A percentile compares a stretch with the other conserved stretches of the same genome.
phyloP scores from a whole-genome alignment of 1,139 yeast genomes.

The Candida sp. region DNA sequence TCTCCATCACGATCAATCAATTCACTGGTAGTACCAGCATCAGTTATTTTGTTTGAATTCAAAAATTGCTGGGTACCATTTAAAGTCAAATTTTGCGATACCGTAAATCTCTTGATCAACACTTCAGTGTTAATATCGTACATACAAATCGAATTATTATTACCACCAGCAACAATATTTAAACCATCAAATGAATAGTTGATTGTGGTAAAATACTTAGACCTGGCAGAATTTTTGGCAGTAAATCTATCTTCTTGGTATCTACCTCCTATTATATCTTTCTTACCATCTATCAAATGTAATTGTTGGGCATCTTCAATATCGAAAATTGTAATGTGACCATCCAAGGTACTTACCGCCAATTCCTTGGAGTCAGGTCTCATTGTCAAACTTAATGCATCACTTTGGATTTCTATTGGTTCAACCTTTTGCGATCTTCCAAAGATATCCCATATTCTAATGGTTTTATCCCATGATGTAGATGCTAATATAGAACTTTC shows the following conservation, averaged over 20 bases:
- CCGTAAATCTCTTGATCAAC: conserved; percentile 72
- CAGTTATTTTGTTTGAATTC: conserved; percentile 81
- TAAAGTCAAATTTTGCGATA: conserved; percentile 84
- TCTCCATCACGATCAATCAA: conserved; percentile 85
- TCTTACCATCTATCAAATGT: conserved; percentile 81
- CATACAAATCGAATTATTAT: conserved; percentile 84
- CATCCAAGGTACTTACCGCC: conserved; percentile 87
- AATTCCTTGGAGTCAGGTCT: conserved; percentile 92
- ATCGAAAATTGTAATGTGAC: conserved; percentile 82
- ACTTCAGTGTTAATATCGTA: conserved; percentile 91
- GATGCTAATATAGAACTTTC: conserved; percentile 76
- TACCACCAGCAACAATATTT: conserved; percentile 88
- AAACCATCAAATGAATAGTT: conserved; percentile 89
- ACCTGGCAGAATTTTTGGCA: conserved; percentile 76
- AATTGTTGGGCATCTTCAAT: conserved; percentile 77
- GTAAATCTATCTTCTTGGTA: conserved; percentile 78
- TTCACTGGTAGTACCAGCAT: conserved; percentile 77
- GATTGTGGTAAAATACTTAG: conserved; percentile 79
- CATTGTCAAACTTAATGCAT: conserved; percentile 80
- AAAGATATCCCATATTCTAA: conserved; percentile 90
- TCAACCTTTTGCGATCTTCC: conserved; percentile 84
- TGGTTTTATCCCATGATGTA: conserved; percentile 96
- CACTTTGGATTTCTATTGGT: conserved; percentile 82
- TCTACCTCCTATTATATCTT: conserved; percentile 88
- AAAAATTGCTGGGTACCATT: conserved; percentile 84